Conservation (phyloP, 805 yeast genomes). For the Metschnikowia matae region DNA sequence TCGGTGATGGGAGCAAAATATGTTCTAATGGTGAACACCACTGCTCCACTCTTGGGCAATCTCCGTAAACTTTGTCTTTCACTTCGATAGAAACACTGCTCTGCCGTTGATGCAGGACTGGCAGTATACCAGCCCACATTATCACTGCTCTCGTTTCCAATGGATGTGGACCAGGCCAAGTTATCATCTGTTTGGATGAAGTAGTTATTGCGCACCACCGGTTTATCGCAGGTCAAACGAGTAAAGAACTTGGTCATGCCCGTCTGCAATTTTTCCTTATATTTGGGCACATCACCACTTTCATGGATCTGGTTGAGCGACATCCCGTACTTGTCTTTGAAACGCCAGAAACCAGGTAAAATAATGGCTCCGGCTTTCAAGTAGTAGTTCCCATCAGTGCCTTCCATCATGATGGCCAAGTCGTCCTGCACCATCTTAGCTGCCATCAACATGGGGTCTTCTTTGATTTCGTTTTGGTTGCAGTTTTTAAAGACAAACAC, state of each 20-base stretch:
- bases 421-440: conserved; percentile 62
- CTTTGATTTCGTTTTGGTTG: conserved; percentile 15
- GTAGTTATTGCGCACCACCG: conserved; percentile 65
- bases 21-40: conserved; percentile 59
- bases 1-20: conserved; percentile 55
- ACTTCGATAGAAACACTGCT: conserved; percentile 52
- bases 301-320: conserved; percentile 59
- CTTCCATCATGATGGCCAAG: conserved; percentile 62
- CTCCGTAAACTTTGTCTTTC: conserved; percentile 64
- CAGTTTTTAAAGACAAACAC: conserved; percentile 29
- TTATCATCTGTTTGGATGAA: conserved; percentile 61
- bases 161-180: conserved; percentile 61
- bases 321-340: conserved; percentile 54
- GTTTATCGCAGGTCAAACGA: conserved; percentile 53
- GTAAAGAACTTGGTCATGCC: conserved; percentile 67
- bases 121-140: conserved; percentile 67
- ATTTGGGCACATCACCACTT: conserved; percentile 66
- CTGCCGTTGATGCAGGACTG: conserved; percentile 41
- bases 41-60: conserved; percentile 56
- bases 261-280: conserved; percentile 49
- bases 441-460: conserved; percentile 58
- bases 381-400: conserved; percentile 51
- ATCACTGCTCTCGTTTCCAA: conserved; percentile 50
- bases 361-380: conserved; percentile 60
- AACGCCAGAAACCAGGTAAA: conserved; percentile 68